phyloP scores from a whole-genome alignment of 2,329 filamentous ascomycete genomes.

The Phaeosphaeria sp. region DNA sequence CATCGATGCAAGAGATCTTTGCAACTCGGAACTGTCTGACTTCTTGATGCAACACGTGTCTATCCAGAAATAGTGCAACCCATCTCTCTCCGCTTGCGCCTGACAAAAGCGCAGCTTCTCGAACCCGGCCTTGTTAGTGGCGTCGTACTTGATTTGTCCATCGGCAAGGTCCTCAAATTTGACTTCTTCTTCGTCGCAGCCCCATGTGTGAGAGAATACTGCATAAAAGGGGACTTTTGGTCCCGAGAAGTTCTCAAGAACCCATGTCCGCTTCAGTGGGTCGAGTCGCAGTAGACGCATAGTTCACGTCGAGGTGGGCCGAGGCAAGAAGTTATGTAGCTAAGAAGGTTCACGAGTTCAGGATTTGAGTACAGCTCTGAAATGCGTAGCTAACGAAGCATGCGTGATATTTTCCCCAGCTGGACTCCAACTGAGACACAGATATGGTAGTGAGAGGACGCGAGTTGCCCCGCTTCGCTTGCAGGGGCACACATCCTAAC shows the following conservation, averaged over 20 bases:
- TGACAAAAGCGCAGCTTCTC: neutral
- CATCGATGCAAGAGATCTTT: conserved; percentile 2
- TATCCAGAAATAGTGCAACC: neutral
- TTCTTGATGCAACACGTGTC: conserved; percentile 1
- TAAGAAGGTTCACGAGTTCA: neutral
- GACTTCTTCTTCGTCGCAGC: neutral
- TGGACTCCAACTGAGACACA: neutral
- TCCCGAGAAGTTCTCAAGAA: neutral
- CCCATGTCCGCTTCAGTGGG: neutral
- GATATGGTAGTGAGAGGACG: neutral
- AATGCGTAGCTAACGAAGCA: neutral
- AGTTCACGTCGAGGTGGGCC: neutral
- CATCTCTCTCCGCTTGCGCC: neutral
- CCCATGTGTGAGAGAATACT: neutral
- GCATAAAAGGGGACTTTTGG: neutral
- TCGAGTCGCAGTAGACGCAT: conserved; percentile 1
- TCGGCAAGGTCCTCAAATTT: neutral
- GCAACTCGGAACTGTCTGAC: neutral
- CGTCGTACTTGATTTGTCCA: neutral
- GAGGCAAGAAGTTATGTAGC: neutral
- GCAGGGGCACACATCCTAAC: no score
- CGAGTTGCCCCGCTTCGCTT: neutral
- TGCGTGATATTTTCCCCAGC: neutral
- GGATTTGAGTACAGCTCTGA: no score
- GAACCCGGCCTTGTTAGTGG: neutral